Evolutionary conservation across 2,329 filamentous ascomycete species (phyloP), one percentile per base, ranked within the genome.

Genomic region (Tolypocladium inflatum): DNA sequence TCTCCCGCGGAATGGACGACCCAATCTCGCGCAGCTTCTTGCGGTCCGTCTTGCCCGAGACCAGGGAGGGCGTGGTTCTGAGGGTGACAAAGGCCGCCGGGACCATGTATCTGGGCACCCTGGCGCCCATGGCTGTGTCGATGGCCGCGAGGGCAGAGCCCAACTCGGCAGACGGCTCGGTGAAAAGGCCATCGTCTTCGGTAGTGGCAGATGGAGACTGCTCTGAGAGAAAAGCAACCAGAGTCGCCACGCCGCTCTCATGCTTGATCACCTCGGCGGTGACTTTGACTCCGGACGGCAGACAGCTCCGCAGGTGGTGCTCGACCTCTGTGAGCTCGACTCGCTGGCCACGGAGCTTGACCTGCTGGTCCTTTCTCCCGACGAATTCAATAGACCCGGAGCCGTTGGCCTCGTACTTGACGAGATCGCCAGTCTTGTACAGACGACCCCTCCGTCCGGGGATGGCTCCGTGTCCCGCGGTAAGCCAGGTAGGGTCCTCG

Each of bases 291-390:
- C 71, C 71, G 0, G 67, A 58, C 0, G 78, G 76, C 38, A 82
- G 67, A 30, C 74, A 74, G n/a, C 71, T 68, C 15, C 72, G 70
- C 58, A 80, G 74, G 59, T 80, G 74, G 57, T 78, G 75, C 62
- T 81, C 79, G 8, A 81, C 78, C 62, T 81, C 79, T 1, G 76
- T 75, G 23, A 85, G 74, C 70, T 86, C 88, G 55, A 87, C 80
- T 57, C 86, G 75, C 62, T 83, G 86, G 33, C 88, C 89, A 13
- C 79, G 76, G 35, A 89, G 72, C 70, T 90, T 89, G 57, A 87
- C 80, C 67, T 86, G 85, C n/a, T 80, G 80, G 64, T 89, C 86
- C 63, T 84, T 86, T 54, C 87, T 78, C 19, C 85, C 84, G 43
- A 86, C 74, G 60, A 83, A 85, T 10, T 78, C 69, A 43, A 86